Evolutionary conservation across 805 yeast species (phyloP).

Genomic region (Candida suzukii): DNA sequence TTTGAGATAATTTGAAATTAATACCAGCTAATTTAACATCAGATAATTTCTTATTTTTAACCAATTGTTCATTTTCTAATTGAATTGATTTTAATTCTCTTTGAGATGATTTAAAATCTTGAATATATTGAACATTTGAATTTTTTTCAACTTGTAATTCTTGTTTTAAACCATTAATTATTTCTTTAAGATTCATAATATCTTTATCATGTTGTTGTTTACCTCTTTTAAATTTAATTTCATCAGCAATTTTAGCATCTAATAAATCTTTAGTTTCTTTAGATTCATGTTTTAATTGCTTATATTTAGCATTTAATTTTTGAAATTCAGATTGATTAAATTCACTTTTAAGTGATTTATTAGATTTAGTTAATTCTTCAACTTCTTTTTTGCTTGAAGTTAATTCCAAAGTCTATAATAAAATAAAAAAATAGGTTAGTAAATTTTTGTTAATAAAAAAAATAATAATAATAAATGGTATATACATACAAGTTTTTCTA

Average conservation of each 20-base stretch:
- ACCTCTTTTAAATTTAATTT: conserved; percentile 36
- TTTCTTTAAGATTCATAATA: conserved; percentile 27
- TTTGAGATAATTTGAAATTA: conserved; percentile 21
- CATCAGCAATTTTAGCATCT: conserved; percentile 35
- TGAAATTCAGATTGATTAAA: conserved; percentile 12
- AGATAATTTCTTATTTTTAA: conserved; percentile 21
- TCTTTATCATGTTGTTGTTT: conserved; percentile 36
- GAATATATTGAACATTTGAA: conserved; percentile 14
- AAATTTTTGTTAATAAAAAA: neutral
- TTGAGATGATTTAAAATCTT: conserved; percentile 21
- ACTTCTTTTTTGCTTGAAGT: conserved; percentile 9
- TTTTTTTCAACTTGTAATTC: conserved; percentile 23
- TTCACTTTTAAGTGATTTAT: conserved; percentile 3
- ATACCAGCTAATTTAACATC: conserved; percentile 26
- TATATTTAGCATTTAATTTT: conserved; percentile 21
- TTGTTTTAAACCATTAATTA: conserved; percentile 19
- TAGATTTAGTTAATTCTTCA: conserved; percentile 9
- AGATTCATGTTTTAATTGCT: conserved; percentile 39
- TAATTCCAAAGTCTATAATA: neutral
- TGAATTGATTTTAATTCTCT: conserved; percentile 21
- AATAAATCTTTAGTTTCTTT: conserved; percentile 33
- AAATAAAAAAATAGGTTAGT: neutral
- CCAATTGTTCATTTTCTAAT: conserved; percentile 26
- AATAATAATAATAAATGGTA: neutral
- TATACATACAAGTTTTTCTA: neutral